Evolutionary conservation across 2,329 filamentous ascomycete species (phyloP).

Genomic region (Tympanopsis confertula): DNA sequence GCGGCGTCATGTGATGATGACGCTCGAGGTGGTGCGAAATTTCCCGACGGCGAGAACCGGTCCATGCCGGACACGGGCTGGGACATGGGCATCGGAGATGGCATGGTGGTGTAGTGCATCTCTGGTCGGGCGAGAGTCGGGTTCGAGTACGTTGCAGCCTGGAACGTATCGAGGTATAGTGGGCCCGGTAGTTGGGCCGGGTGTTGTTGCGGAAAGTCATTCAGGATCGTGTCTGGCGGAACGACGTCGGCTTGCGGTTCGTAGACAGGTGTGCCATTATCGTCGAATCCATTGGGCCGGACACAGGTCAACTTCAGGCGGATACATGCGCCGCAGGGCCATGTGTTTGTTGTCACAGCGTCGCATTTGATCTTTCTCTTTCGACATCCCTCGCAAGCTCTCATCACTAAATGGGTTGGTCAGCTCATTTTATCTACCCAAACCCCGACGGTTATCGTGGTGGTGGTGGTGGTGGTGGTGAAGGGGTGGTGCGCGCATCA

Average conservation of each 20-base stretch:
- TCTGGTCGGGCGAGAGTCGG: slow-evolving; percentile 30
- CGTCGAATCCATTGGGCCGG: slow-evolving; percentile 60
- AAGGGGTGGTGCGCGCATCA: too few species aligned
- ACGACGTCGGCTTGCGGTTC: background rate
- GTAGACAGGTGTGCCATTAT: slow-evolving; percentile 25
- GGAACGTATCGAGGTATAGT: slow-evolving; percentile 23
- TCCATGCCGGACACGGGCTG: slow-evolving; percentile 35
- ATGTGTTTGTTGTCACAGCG: slow-evolving; percentile 89
- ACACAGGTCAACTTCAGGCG: slow-evolving; percentile 87
- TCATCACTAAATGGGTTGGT: slow-evolving; percentile 58
- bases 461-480: too few species aligned
- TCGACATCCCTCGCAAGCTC: slow-evolving; percentile 89
- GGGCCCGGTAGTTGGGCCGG: slow-evolving; percentile 34
- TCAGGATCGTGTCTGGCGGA: background rate
- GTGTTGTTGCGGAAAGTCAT: slow-evolving; percentile 11
- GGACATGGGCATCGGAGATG: too few species aligned
- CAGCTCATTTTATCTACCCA: slow-evolving; percentile 1
- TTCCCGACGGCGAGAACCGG: slow-evolving; percentile 33
- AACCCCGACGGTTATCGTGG: too few species aligned
- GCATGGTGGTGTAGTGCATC: slow-evolving; percentile 41
- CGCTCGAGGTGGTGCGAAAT: slow-evolving; percentile 41
- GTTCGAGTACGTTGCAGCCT: slow-evolving; percentile 23
- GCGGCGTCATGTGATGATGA: slow-evolving; percentile 15
- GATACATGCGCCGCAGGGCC: slow-evolving; percentile 90
- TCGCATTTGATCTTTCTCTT: slow-evolving; percentile 96